Conservation (phyloP, 306 rosid species). For the Luffa aegyptiaca region DNA sequence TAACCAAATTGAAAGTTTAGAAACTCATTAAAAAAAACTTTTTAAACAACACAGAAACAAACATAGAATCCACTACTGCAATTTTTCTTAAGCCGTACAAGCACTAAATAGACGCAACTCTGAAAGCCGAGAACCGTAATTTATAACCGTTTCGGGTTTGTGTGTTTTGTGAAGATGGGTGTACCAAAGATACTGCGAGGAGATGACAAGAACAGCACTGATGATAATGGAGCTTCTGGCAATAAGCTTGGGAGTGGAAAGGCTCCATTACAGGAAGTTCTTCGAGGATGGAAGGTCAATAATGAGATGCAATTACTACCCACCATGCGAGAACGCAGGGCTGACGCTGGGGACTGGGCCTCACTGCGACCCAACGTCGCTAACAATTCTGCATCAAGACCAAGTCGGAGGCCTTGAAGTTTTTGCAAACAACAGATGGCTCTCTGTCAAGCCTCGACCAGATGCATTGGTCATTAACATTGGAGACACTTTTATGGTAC, state of each 20-base stretch:
- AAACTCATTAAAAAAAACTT: no score
- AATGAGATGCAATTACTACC: constrained; percentile 76
- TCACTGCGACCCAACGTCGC: constrained; percentile 69
- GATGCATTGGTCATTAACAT: constrained; percentile 63
- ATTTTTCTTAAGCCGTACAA: no score
- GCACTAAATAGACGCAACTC: no score
- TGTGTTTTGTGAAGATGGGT: constrained; percentile 28
- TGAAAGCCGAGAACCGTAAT: no score
- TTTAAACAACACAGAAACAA: no score
- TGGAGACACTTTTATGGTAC: constrained; percentile 74
- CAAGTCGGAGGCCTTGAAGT: constrained; percentile 71
- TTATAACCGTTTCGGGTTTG: neutral
- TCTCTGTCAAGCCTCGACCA: constrained; percentile 43
- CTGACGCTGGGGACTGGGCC: constrained; percentile 74
- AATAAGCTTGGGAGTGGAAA: constrained; percentile 53
- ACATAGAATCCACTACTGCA: no score
- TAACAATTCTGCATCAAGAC: constrained; percentile 76
- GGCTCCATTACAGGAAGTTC: constrained; percentile 27
- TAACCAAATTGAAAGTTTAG: no score
- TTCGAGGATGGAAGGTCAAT: constrained; percentile 60
- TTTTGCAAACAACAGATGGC: constrained; percentile 46
- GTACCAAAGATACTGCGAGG: constrained; percentile 59
- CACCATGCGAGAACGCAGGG: constrained; percentile 42
- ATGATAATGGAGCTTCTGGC: constrained; percentile 58
- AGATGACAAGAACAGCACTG: constrained; percentile 36